phyloP scores from a whole-genome alignment of 2,329 filamentous ascomycete species.

The Pyricularia sp. region DNA sequence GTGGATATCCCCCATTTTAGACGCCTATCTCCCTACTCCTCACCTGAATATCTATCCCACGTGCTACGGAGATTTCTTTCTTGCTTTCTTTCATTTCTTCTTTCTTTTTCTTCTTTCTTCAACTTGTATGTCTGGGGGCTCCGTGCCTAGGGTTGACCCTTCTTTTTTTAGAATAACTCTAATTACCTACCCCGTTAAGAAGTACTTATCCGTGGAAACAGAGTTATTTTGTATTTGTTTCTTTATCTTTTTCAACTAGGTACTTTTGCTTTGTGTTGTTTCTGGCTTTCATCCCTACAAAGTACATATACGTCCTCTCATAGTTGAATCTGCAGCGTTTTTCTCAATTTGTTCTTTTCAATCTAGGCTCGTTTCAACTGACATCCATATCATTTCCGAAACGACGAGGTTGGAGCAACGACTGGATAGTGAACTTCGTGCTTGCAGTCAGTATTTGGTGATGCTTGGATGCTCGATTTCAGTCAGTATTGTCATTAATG shows the following conservation, averaged over 20 bases:
- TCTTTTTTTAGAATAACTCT: too few relatives aligned
- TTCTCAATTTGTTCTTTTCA: not conserved
- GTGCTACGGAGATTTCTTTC: not conserved
- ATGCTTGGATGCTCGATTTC: not conserved
- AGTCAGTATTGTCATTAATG: not conserved
- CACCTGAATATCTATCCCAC: not conserved
- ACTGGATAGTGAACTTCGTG: not conserved
- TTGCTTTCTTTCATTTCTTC: not conserved
- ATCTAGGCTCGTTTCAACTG: not conserved
- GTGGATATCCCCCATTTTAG: not conserved
- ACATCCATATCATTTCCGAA: not conserved
- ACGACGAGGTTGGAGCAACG: not conserved
- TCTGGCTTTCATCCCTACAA: too few relatives aligned
- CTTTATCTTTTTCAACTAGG: too few relatives aligned
- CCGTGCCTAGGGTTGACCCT: too few relatives aligned
- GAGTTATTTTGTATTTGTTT: too few relatives aligned
- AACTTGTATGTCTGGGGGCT: too few relatives aligned
- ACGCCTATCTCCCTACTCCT: not conserved
- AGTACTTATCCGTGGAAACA: too few relatives aligned
- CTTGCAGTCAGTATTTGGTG: not conserved
- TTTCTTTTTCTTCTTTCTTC: too few relatives aligned
- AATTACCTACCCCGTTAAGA: too few relatives aligned
- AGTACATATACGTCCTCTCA: not conserved
- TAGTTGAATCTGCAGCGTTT: not conserved
- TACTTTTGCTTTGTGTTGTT: too few relatives aligned